phyloP scores from a whole-genome alignment of 1,284 basidiomycete genomes.

The Heimioporus retisporus region DNA sequence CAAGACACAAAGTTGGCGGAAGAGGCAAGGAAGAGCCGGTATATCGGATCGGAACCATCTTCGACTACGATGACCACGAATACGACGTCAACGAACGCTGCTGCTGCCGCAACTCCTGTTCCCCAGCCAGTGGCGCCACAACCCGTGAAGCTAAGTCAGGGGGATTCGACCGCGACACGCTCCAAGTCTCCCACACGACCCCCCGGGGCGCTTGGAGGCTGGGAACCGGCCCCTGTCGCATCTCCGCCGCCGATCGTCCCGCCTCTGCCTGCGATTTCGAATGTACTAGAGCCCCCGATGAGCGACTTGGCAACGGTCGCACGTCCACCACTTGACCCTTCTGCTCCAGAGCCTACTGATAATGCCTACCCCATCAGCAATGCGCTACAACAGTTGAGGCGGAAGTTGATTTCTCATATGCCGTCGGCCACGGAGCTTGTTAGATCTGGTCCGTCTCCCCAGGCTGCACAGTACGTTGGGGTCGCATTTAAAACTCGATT shows the following conservation, averaged over 20 bases:
- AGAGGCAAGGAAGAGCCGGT: slow-evolving; percentile 50
- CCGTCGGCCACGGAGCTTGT: slow-evolving; percentile 32
- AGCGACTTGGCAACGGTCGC: slow-evolving; percentile 12
- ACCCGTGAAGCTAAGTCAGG: slow-evolving; percentile 11
- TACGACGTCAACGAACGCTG: no score
- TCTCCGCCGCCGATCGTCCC: slow-evolving; percentile 16
- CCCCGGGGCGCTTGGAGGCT: slow-evolving; percentile 34
- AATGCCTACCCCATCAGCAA: slow-evolving; percentile 24
- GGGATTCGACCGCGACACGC: slow-evolving; percentile 16
- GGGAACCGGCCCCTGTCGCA: slow-evolving; percentile 26
- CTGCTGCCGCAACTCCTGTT: slow-evolving; percentile 8
- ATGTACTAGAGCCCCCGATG: slow-evolving; percentile 14
- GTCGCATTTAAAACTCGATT: not conserved
- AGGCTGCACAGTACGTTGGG: slow-evolving; percentile 30
- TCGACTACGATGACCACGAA: slow-evolving; percentile 8
- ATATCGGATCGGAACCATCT: slow-evolving; percentile 27
- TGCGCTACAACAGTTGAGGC: slow-evolving; percentile 39
- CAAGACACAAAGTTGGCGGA: slow-evolving; percentile 76
- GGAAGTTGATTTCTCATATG: slow-evolving; percentile 39
- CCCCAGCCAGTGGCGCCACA: slow-evolving; percentile 27
- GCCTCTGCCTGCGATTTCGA: not conserved
- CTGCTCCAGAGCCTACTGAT: slow-evolving; percentile 24
- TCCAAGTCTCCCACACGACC: slow-evolving; percentile 34
- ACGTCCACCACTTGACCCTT: slow-evolving; percentile 3
- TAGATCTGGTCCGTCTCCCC: slow-evolving; percentile 27